Base-by-base conservation (phyloP, 106 monocot genomes). In the Apostasia ramifera region DNA sequence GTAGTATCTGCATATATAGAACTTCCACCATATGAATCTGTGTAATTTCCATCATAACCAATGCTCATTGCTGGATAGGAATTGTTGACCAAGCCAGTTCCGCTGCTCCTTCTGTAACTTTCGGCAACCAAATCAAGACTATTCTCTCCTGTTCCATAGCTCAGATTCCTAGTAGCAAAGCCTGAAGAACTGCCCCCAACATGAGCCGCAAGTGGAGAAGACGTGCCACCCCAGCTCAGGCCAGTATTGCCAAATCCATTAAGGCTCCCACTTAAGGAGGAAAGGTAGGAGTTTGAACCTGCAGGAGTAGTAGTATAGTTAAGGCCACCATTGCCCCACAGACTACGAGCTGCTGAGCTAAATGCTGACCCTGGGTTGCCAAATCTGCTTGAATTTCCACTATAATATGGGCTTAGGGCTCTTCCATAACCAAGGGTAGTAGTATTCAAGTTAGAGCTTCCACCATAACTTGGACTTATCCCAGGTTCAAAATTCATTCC, bases 201-300 rank as follows among this genome's bases (percentile, higher is more conserved):
- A 54, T 63, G 85, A 55, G 74, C 70, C 57, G 88, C 66, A 59
- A 76, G 59, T 59, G 82, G 71, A 69, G 82, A 72, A 53, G 79
- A 77, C 37, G 83, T 73, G 42, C 71, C 78, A 45, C 81, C 90
- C 93, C 89, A 94, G 51, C 82, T 84, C 54, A 84, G 51, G 40
- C 57, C 57, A 63, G 63, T 77, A 68, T 79, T 89, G 40, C 77
- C 84, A 78, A 89, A 89, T 10, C 67, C 84, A 66, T 76, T 84
- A 71, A 85, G 69, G 63, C 71, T 68, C 48, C 82, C 87, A 78
- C 44, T 82, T 53, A 78, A 86, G 66, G 90, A 74, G 59, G 80
- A 58, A 63, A 86, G 52, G 56, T 75, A 87, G 39, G 75, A 67
- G 82, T 72, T 89, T 49, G 81, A 78, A 56, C 15, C 82, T 63